These are phyloP conservation scores for Suillus decipiens DNA, from an alignment of 768 basidiomycete genomes.

Conservation along the genomic window DNA sequence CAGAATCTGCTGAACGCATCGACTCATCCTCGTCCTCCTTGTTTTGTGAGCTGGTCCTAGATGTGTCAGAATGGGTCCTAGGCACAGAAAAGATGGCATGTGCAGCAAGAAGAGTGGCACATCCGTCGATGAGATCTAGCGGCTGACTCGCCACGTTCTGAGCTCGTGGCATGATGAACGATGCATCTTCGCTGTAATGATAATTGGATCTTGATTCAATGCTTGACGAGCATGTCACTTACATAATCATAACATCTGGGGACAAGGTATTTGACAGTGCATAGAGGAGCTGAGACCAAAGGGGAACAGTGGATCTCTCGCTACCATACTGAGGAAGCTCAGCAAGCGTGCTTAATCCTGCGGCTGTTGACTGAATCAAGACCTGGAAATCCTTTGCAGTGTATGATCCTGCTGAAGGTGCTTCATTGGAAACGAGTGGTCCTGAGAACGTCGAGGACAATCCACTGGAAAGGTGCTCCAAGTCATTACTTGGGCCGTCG, in stretches of 20 bases:
- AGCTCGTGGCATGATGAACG: neutral
- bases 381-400: neutral
- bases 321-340: neutral
- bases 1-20: neutral
- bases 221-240: neutral
- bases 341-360: neutral
- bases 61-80: neutral
- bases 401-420: neutral
- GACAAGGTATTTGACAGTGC: neutral
- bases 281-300: constrained; percentile 3
- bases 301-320: neutral
- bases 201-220: neutral
- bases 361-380: neutral
- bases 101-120: neutral
- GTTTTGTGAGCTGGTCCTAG: neutral
- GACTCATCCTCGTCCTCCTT: neutral
- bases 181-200: neutral
- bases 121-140: neutral
- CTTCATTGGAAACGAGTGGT: neutral
- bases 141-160: neutral
- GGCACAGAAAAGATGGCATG: neutral
- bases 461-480: no score
- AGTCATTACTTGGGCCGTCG: neutral
- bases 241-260: neutral
- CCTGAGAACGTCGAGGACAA: neutral